Conservation (phyloP, 768 basidiomycete genomes). For the Crassisporium funariophilum region DNA sequence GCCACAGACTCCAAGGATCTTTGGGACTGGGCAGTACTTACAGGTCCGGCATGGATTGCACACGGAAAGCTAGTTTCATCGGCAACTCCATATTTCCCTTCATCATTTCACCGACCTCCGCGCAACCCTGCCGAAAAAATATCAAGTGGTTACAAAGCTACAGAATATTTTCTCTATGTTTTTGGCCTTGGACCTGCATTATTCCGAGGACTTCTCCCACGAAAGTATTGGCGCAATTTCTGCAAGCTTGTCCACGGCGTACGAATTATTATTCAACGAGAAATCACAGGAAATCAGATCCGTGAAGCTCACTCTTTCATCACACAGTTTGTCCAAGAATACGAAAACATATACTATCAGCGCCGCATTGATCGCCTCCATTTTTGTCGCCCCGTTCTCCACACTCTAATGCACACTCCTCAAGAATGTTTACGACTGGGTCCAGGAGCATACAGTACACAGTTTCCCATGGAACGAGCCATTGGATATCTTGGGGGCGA, state of each 20-base stretch:
- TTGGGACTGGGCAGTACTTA: slow-evolving; percentile 35
- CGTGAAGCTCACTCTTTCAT: slow-evolving; percentile 18
- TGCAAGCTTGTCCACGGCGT: no score
- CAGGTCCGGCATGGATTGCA: slow-evolving; percentile 26
- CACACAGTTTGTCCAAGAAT: slow-evolving; percentile 26
- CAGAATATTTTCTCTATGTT: slow-evolving; percentile 27
- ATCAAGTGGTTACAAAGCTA: slow-evolving; percentile 32
- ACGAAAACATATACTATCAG: slow-evolving; percentile 36
- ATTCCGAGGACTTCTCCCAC: slow-evolving; percentile 24
- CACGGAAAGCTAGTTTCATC: slow-evolving; percentile 36
- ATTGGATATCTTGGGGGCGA: slow-evolving; percentile 29
- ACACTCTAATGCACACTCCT: slow-evolving; percentile 28
- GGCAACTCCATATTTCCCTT: slow-evolving; percentile 35
- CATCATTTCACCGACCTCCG: slow-evolving; percentile 42
- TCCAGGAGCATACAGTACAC: slow-evolving; percentile 12
- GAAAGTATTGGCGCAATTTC: slow-evolving; percentile 20
- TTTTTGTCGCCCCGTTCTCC: slow-evolving; percentile 34
- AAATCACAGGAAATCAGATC: slow-evolving; percentile 16
- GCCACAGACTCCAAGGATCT: slow-evolving; percentile 10
- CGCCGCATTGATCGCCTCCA: slow-evolving; percentile 31
- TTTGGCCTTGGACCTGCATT: slow-evolving; percentile 30
- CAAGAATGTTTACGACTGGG: slow-evolving; percentile 27
- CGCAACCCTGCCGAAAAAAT: no score
- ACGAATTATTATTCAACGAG: slow-evolving; percentile 23
- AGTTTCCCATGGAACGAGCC: slow-evolving; percentile 34